Conservation (phyloP, 371 early-diverging fungal genomes). For the Lichtheimia hyalospora region DNA sequence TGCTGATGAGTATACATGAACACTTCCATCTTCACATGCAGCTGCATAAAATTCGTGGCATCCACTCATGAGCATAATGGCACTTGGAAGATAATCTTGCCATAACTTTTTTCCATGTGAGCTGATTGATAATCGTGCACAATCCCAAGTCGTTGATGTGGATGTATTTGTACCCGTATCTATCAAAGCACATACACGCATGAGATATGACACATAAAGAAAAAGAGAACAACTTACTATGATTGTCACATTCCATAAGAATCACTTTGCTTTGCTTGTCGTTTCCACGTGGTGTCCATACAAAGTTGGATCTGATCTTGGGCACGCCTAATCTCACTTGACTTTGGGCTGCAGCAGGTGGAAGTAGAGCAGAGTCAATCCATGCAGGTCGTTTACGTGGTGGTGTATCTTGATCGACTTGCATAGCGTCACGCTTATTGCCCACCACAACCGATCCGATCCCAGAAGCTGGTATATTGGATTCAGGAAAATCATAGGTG, state of each 20-base stretch:
- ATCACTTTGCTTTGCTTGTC: slow-evolving; percentile 14
- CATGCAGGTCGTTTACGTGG: slow-evolving; percentile 27
- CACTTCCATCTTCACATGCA: slow-evolving; percentile 69
- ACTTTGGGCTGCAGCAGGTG: slow-evolving; percentile 49
- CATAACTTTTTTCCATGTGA: slow-evolving; percentile 52
- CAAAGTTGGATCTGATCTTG: slow-evolving; percentile 42
- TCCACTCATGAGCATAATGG: slow-evolving; percentile 63
- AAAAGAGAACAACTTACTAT: not conserved
- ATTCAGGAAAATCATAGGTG: slow-evolving; percentile 13
- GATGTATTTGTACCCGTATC: too few species aligned
- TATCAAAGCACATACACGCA: too few species aligned
- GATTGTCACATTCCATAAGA: slow-evolving; percentile 61
- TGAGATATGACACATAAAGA: too few species aligned
- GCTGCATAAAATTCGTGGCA: slow-evolving; percentile 58
- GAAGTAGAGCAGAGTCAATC: slow-evolving; percentile 41
- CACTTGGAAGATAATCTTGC: slow-evolving; percentile 61
- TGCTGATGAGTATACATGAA: slow-evolving; percentile 66
- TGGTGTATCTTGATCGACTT: slow-evolving; percentile 14
- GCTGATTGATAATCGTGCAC: slow-evolving; percentile 48
- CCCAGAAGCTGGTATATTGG: slow-evolving; percentile 8
- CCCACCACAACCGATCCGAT: slow-evolving; percentile 42
- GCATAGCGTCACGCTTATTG: slow-evolving; percentile 39
- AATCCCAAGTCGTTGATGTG: slow-evolving; percentile 12
- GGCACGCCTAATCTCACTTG: slow-evolving; percentile 55
- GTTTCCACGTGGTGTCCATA: slow-evolving; percentile 31